A percentile compares a stretch with the other conserved stretches of the same genome.
Conservation (phyloP, 169 alveolate genomes). For the Theileria parva region DNA sequence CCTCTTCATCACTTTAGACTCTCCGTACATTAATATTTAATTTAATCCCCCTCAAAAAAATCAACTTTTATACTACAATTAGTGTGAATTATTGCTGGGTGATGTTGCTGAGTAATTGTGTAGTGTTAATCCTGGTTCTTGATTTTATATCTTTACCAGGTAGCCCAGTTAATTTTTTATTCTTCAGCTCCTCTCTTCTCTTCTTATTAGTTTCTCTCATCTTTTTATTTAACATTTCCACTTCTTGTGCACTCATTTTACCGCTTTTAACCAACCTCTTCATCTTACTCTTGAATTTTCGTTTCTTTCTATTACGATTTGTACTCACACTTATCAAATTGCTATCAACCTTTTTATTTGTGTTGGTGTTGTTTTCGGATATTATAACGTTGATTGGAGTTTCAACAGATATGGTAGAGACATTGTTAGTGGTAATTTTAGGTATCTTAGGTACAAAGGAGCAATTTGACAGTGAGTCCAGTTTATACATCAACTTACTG, state of each 20-base stretch:
- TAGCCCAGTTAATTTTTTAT: slow-evolving; percentile 50
- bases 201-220: slow-evolving; percentile 30
- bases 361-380: slow-evolving; percentile 7
- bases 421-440: slow-evolving; percentile 36
- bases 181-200: slow-evolving; percentile 34
- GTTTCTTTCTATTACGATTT: slow-evolving; percentile 46
- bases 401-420: slow-evolving; percentile 50
- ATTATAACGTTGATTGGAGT: slow-evolving; percentile 60
- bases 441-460: slow-evolving; percentile 69
- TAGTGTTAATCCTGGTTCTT: slow-evolving; percentile 47
- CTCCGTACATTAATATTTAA: slow-evolving; percentile 45
- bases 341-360: neutral
- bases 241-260: slow-evolving; percentile 42
- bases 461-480: slow-evolving; percentile 76
- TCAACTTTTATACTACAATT: neutral
- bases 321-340: neutral
- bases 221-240: slow-evolving; percentile 34
- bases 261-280: slow-evolving; percentile 64
- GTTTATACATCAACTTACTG: slow-evolving; percentile 70
- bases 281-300: slow-evolving; percentile 56
- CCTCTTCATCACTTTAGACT: slow-evolving; percentile 56
- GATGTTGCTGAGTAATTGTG: slow-evolving; percentile 36
- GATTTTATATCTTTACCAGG: slow-evolving; percentile 28
- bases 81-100: neutral
- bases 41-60: no score